phyloP scores from a whole-genome alignment of 257 asterid genomes.

The Anisodus acutangulus region DNA sequence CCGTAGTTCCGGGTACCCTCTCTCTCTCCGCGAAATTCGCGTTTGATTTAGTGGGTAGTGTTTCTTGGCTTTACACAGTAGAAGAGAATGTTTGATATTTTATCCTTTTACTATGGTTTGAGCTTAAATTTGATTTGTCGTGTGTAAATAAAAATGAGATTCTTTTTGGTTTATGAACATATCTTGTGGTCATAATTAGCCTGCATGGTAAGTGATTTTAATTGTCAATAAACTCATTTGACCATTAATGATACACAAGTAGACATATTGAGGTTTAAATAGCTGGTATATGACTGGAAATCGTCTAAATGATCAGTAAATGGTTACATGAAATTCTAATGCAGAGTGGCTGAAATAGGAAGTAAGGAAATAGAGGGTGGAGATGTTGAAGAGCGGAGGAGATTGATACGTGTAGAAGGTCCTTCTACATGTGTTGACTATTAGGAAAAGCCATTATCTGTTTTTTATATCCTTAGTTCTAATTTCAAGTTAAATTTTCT shows the following conservation, averaged over 20 bases:
- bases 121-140: not conserved
- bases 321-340: not conserved
- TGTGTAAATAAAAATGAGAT: not conserved
- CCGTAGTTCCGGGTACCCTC: slow-evolving; percentile 57
- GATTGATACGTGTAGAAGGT: not conserved
- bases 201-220: not conserved
- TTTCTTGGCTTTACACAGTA: slow-evolving; percentile 6
- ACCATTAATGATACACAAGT: not conserved
- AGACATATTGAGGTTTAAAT: not conserved
- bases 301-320: not conserved
- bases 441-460: not conserved
- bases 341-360: not conserved
- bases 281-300: not conserved
- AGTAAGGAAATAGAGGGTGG: not conserved
- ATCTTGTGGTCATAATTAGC: not conserved
- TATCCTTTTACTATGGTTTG: not conserved
- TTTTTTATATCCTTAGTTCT: not conserved
- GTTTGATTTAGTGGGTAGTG: not conserved
- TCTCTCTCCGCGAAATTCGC: not conserved
- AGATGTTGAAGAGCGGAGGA: not conserved
- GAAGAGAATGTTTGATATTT: not conserved
- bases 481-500: not conserved
- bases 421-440: not conserved
- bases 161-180: not conserved
- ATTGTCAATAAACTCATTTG: not conserved